Base-by-base conservation (phyloP, 2,329 filamentous ascomycete species). In the Colletotrichum costaricense region DNA sequence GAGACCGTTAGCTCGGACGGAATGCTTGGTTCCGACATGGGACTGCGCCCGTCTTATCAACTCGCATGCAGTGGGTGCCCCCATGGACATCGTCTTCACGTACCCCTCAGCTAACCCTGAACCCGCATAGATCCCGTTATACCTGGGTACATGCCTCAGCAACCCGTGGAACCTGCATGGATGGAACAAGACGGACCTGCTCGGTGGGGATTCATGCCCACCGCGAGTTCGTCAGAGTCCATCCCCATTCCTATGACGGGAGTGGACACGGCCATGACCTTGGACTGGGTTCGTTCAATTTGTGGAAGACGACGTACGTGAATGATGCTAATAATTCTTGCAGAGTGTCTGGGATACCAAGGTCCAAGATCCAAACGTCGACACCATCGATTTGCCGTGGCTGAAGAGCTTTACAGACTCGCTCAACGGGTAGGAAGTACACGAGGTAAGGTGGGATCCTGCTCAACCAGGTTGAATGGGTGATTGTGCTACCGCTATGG, bases 261-360 rank as follows among this genome's bases (percentile, higher is more conserved):
- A 5, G 26, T 12, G 9, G 38, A 62, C 12, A 24, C 52, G 60
- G 28, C 49, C 16, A 68, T 74, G 38, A 46, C 46, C 5, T 19
- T 71, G 24, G 74, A 75, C 38, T 75, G 74, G 74, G 74, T 75
- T 28, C 70, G 74, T n/a, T 63, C 19, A 30, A 14, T 22, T 16
- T 26, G 19, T 24, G 22, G 4, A n/a, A 52, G 3, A 54, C 11
- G 26, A 54, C 16, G 26, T 28, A 56, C 35, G 22, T 19, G 33
- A 33, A 46, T 49, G 42, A 7, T n/a, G 38, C 42, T 60, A 57
- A 22, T 16, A 22, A 7, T 4, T 33, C 11, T 12, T 42, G 26
- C 38, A 79, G 78, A 67, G 77, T 9, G 65, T 69, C 0, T 80
- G 77, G 76, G 78, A 80, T 58, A 76, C 75, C 33, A 77, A 79